Evolutionary conservation across 108 stramenopile genomes (phyloP).

Genomic region (Cyclotella sp.): DNA sequence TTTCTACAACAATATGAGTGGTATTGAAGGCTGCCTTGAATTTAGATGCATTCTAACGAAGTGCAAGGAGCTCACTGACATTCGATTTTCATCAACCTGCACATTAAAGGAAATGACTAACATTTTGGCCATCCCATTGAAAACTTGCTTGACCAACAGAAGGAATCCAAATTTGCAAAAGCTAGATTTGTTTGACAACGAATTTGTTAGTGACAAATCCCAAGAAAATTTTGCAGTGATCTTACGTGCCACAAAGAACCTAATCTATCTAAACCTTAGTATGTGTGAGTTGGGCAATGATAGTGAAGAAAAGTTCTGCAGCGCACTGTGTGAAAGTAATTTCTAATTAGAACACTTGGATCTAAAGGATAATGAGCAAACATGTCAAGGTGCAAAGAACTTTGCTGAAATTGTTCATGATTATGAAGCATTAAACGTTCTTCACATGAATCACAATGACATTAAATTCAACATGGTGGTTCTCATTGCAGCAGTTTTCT

Average conservation of each 20-base stretch:
- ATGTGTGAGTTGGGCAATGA: conserved; percentile 62
- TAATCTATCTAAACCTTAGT: conserved; percentile 49
- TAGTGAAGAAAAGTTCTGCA: conserved; percentile 52
- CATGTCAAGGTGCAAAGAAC: conserved; percentile 47
- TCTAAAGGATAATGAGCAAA: conserved; percentile 50
- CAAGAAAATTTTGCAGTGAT: conserved; percentile 44
- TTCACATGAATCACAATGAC: conserved; percentile 61
- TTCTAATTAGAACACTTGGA: conserved; percentile 52
- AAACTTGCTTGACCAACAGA: conserved; percentile 33
- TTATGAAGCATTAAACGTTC: conserved; percentile 41
- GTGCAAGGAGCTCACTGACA: conserved; percentile 44
- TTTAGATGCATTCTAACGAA: conserved; percentile 52
- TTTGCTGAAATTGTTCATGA: conserved; percentile 50
- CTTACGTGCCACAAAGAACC: conserved; percentile 25
- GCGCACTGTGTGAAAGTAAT: conserved; percentile 51
- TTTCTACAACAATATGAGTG: conserved; percentile 70
- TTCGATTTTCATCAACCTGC: conserved; percentile 56
- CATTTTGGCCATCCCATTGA: conserved; percentile 47
- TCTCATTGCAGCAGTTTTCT: conserved; percentile 45
- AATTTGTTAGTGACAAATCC: conserved; percentile 49
- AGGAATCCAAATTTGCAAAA: conserved; percentile 39
- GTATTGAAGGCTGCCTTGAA: conserved; percentile 52
- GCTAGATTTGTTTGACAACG: conserved; percentile 56
- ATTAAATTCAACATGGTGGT: conserved; percentile 41
- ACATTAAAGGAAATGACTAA: conserved; percentile 28